These are phyloP conservation scores for Erigeron philadelphicus DNA, from an alignment of 140 eudicot genomes.

Conservation along the genomic window DNA sequence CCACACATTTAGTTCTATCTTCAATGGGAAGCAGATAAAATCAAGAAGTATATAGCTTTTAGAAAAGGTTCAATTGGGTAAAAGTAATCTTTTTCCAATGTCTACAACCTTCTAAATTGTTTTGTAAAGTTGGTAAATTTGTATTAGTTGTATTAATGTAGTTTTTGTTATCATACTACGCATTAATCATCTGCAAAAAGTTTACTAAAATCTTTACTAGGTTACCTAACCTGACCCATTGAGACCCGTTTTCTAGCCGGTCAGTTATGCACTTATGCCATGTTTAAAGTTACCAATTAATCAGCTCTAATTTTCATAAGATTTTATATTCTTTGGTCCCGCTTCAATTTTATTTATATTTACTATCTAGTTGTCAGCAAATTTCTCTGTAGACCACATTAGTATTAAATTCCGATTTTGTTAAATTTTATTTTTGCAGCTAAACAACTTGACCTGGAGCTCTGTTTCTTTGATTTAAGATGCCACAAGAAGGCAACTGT, in stretches of 20 bases:
- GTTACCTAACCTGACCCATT: not conserved
- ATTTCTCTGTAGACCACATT: not conserved
- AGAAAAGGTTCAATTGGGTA: not conserved
- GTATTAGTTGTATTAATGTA: not conserved
- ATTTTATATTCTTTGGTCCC: not conserved
- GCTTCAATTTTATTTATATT: not conserved
- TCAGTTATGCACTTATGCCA: not conserved
- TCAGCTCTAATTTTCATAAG: not conserved
- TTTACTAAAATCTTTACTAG: not conserved
- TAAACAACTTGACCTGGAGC: constrained; percentile 53
- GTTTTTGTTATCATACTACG: not conserved
- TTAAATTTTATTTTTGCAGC: constrained; percentile 40
- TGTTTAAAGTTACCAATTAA: not conserved
- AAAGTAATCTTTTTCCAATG: not conserved
- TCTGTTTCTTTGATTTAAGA: constrained; percentile 47
- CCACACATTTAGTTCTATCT: not conserved
- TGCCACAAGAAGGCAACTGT: constrained; percentile 39
- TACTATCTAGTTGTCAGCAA: not conserved
- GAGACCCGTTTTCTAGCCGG: not conserved
- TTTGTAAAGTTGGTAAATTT: not conserved
- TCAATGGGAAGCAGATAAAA: not conserved
- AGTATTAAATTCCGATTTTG: not conserved
- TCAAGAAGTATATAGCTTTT: not conserved
- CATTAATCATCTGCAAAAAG: not conserved
- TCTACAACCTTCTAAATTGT: not conserved